Evolutionary conservation across 306 rosid species (phyloP), one percentile per base, ranked within the genome.

Genomic region (Trichosanthes truncata): DNA sequence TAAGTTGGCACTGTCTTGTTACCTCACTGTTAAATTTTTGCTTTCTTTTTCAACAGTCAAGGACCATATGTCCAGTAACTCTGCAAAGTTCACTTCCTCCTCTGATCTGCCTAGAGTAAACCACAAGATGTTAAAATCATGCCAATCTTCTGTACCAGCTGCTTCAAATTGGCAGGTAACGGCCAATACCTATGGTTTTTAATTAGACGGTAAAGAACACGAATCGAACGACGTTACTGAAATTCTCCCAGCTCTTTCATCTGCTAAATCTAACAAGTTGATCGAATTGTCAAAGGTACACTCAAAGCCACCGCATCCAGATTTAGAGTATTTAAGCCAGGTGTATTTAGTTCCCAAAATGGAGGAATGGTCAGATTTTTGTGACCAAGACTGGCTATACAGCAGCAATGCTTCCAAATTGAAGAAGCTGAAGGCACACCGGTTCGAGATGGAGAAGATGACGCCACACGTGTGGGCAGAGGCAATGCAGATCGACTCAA

Each of bases 391-490:
- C 20, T 95, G 99, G 99, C 86, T 91, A 41, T 87, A 87, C 87
- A 84, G 86, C 81, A 79, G 87, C 83, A 74, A 55, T 38, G 78
- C 74, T 77, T 82, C 87, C n/a, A 81, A 75, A 40, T 81, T 82
- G 78, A 86, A 83, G 84, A 86, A 79, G 82, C 80, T 83, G 25
- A 83, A 38, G 77, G 78, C 79, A 63, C 84, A 77, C 83, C 78
- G 84, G 82, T 81, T 85, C 33, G 78, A 46, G 77, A 79, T 43
- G 84, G 89, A 81, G 81, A 92, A 78, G 77, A 76, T 80, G 77
- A 76, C 82, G 25, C 87, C 74, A 6, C 88, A 83, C 66, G 97
- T 93, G 36, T 95, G 98, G 98, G 93, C 95, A n/a, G 96, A 92
- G 83, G 93, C 84, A 81, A 80, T 88, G 87, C 91, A 84, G 80